Base-by-base conservation (phyloP, 768 basidiomycete genomes). In the Ramaria sp. region DNA sequence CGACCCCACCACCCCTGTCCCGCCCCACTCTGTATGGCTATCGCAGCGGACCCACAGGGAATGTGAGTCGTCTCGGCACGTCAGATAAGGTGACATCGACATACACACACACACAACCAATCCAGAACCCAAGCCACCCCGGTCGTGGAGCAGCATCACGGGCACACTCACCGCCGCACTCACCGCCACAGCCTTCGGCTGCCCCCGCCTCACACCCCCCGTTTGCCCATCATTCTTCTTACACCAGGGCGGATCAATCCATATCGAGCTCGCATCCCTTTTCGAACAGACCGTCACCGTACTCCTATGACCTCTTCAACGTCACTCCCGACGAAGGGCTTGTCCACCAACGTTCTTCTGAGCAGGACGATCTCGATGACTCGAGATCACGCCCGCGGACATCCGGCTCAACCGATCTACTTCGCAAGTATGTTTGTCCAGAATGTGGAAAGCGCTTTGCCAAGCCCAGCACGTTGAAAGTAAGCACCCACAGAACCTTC, bases 261-360 rank as follows among this genome's bases (percentile, higher is more conserved):
- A 47, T n/a, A 2, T n/a, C 39, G 7, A 41, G 13, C 39, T 3
- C 7, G 16, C 39, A 16, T 2, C 39, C 39, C 16, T 22, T n/a
- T 22, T n/a, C 39, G 7, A n/a, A 41, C 10, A 10, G 8, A 16
- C 16, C 16, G 13, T 41, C 2, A 10, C 12, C 25, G 15, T 24
- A 50, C 24, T 50, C 48, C 16, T 50, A 34, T 36, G 48, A 50
- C 48, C 34, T 50, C 10, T 50, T 50, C 34, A 50, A 50, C 24
- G 27, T 34, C 22, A 34, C 48, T 10, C 48, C 28, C 10, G 34
- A 37, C 32, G 32, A 30, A 36, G 48, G 48, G 6, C 28, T 50
- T 5, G 28, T 50, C 3, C 48, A 50, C 18, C 10, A 50, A 50
- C 3, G 48, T 3, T 50, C 48, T 7, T 50, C 48, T 8, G 27